Conservation (phyloP, 164 flowering plant genomes). For the Sedum album region DNA sequence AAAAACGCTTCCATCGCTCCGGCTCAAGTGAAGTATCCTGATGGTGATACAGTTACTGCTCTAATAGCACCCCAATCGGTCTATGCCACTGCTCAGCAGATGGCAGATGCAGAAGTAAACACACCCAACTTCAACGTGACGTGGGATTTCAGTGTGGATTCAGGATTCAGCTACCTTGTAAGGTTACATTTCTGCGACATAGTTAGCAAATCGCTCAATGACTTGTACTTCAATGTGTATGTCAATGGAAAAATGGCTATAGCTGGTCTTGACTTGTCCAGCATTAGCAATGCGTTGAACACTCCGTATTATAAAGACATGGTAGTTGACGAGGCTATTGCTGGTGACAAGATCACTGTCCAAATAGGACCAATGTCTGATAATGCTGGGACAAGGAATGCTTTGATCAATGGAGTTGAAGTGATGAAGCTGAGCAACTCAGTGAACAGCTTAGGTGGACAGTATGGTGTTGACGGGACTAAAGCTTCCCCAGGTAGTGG, state of each 20-base stretch:
- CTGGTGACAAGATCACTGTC: constrained; percentile 23
- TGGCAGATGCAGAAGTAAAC: constrained; percentile 35
- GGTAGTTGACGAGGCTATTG: constrained; percentile 38
- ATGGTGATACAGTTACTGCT: constrained; percentile 25
- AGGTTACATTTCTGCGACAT: constrained; percentile 76
- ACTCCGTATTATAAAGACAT: constrained; percentile 56
- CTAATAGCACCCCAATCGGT: constrained; percentile 52
- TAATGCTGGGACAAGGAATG: constrained; percentile 37
- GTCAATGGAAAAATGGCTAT: constrained; percentile 47
- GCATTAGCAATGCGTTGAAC: constrained; percentile 27
- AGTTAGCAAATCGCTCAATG: constrained; percentile 52
- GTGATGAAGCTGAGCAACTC: constrained; percentile 64
- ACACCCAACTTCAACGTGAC: constrained; percentile 57
- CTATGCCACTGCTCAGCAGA: constrained; percentile 46
- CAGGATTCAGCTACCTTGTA: constrained; percentile 33
- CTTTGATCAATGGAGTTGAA: constrained; percentile 67
- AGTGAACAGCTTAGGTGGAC: constrained; percentile 64
- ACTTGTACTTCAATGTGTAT: constrained; percentile 73
- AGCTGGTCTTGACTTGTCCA: constrained; percentile 49
- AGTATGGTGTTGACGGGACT: constrained; percentile 50
- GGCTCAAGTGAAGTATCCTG: constrained; percentile 30
- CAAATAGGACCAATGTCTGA: constrained; percentile 50
- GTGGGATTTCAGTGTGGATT: constrained; percentile 42
- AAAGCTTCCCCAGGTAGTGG: constrained; percentile 4
- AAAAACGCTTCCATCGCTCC: constrained; percentile 28